Evolutionary conservation across 2,329 filamentous ascomycete genomes (phyloP).

Genomic region (Neonectria neomacrospora): DNA sequence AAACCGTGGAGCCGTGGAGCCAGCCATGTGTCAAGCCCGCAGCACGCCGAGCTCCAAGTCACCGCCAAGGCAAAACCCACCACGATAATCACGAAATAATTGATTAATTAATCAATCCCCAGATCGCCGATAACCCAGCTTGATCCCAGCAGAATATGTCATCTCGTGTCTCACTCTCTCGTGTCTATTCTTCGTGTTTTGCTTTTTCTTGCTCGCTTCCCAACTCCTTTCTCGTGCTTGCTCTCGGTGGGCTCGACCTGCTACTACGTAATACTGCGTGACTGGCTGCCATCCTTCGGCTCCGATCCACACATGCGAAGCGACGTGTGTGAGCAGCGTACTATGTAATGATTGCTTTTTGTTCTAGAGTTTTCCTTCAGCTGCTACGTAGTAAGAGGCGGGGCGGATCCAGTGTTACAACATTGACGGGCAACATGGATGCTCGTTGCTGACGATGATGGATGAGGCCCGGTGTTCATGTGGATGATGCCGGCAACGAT

Average conservation of each 20-base stretch:
- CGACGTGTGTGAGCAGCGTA: neutral
- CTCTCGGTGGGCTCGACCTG: neutral
- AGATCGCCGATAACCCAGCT: slow-evolving; percentile 3
- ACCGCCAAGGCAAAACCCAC: neutral
- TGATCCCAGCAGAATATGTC: neutral
- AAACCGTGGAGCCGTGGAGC: too few relatives aligned
- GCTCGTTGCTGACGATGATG: slow-evolving; percentile 16
- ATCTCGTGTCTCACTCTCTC: neutral
- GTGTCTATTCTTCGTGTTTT: neutral
- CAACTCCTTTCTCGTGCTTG: slow-evolving; percentile 2
- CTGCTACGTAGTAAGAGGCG: slow-evolving; percentile 9
- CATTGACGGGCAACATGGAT: slow-evolving; percentile 12
- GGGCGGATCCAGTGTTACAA: slow-evolving; percentile 29
- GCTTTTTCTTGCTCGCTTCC: neutral
- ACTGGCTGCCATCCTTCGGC: slow-evolving; percentile 16
- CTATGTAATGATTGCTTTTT: slow-evolving; percentile 36
- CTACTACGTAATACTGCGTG: slow-evolving; percentile 14
- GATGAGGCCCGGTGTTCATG: slow-evolving; percentile 11
- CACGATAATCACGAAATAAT: neutral
- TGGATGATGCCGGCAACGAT: neutral
- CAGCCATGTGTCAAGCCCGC: neutral
- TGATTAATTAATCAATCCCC: neutral
- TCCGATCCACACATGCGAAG: neutral
- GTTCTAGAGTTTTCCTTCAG: slow-evolving; percentile 38
- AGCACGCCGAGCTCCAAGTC: neutral